phyloP scores from a whole-genome alignment of 331 rosid genomes.

The Prunus yedoensis region DNA sequence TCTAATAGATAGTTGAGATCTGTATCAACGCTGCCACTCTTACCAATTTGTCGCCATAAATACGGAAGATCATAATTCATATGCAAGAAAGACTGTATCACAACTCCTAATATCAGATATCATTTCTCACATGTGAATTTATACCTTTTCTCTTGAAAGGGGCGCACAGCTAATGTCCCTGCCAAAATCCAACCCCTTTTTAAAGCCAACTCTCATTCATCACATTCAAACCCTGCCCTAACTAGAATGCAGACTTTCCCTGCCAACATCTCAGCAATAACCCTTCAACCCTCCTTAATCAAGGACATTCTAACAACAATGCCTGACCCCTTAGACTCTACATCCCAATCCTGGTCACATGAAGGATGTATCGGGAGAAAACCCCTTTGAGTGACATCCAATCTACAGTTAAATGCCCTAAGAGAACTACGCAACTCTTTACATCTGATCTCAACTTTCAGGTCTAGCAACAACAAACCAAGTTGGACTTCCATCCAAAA shows the following conservation, averaged over 20 bases:
- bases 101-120: not conserved
- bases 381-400: not conserved
- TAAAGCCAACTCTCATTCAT: not conserved
- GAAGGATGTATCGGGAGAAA: not conserved
- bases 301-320: not conserved
- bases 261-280: not conserved
- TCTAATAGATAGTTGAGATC: too few species aligned
- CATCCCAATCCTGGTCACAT: not conserved
- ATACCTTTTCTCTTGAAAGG: not conserved
- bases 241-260: not conserved
- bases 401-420: not conserved
- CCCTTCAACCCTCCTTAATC: not conserved
- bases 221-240: not conserved
- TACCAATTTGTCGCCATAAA: not conserved
- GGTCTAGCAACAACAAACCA: constrained; percentile 7
- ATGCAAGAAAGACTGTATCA: not conserved
- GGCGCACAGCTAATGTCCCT: too few species aligned
- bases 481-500: not conserved
- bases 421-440: not conserved
- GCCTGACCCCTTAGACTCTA: not conserved
- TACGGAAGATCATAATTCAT: not conserved
- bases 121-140: not conserved
- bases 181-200: not conserved
- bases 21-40: not conserved
- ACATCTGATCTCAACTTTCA: not conserved